A percentile compares a stretch with the other conserved stretches of the same genome.
These are phyloP conservation scores for Fusarium napiforme DNA, from an alignment of 2,329 filamentous ascomycete genomes.

Conservation along the genomic window DNA sequence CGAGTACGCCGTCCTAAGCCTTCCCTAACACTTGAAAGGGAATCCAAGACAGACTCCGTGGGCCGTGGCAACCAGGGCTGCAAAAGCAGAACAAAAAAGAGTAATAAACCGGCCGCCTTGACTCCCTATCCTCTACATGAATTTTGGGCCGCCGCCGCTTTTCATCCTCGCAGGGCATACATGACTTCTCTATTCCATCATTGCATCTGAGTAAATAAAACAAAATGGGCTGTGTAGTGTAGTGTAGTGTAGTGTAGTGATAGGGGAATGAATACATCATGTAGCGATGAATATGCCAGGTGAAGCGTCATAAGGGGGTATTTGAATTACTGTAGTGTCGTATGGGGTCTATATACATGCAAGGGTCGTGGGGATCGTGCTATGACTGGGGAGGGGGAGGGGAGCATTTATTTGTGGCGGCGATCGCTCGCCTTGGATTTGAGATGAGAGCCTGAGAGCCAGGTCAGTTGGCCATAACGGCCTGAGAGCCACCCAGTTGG, in stretches of 20 bases:
- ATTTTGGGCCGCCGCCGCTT: constrained; percentile 52
- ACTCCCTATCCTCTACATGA: constrained; percentile 57
- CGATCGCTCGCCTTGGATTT: background rate
- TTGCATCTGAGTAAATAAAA: constrained; percentile 45
- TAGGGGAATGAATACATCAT: constrained; percentile 40
- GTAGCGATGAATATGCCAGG: constrained; percentile 42
- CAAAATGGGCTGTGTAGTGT: constrained; percentile 44
- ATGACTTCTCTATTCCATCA: constrained; percentile 57
- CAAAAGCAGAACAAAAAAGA: constrained; percentile 38
- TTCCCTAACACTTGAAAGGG: constrained; percentile 52
- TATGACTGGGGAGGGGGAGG: constrained; percentile 44
- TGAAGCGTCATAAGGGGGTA: constrained; percentile 52
- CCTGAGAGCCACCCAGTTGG: constrained; percentile 70
- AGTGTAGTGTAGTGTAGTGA: constrained; percentile 24
- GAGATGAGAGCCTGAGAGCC: background rate
- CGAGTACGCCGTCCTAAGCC: constrained; percentile 38
- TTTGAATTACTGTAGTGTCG: constrained; percentile 54
- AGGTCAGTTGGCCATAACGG: constrained; percentile 61
- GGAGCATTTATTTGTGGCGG: constrained; percentile 26
- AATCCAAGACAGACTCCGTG: constrained; percentile 44
- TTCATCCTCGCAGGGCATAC: constrained; percentile 52
- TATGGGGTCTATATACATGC: constrained; percentile 54
- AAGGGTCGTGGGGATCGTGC: constrained; percentile 53
- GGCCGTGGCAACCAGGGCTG: constrained; percentile 36
- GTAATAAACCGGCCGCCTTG: constrained; percentile 49